phyloP scores from a whole-genome alignment of 2,329 filamentous ascomycete genomes.

The Fusarium sp. region DNA sequence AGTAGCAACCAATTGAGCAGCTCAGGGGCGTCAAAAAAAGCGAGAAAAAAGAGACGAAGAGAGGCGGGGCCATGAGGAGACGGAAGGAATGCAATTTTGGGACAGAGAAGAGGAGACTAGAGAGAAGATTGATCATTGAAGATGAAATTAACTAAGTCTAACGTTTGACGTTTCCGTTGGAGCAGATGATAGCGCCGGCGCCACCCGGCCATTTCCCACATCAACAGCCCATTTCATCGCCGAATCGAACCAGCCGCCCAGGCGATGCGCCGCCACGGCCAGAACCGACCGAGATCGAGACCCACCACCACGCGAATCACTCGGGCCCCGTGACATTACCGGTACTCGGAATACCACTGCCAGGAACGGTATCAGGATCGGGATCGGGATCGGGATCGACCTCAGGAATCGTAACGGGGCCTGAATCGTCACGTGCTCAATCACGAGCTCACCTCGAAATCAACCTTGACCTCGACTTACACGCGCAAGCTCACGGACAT shows the following conservation, averaged over 20 bases:
- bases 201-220: constrained; percentile 40
- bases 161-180: constrained; percentile 31
- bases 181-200: constrained; percentile 41
- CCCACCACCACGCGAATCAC: constrained; percentile 35
- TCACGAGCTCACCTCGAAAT: constrained; percentile 2
- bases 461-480: constrained; percentile 38
- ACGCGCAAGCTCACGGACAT: constrained; percentile 23
- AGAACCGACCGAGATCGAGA: constrained; percentile 39
- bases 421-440: constrained; percentile 7
- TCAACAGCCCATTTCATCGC: constrained; percentile 46
- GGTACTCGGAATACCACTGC: constrained; percentile 33
- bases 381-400: constrained; percentile 14
- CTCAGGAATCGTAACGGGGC: constrained; percentile 18
- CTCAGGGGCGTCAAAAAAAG: not conserved
- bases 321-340: constrained; percentile 12
- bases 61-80: not conserved
- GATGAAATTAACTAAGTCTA: constrained; percentile 33
- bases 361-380: constrained; percentile 3
- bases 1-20: not conserved
- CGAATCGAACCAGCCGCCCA: constrained; percentile 43
- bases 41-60: not conserved
- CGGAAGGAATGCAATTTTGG: constrained; percentile 1
- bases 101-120: constrained; percentile 16
- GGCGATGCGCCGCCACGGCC: constrained; percentile 37
- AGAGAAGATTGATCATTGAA: constrained; percentile 10